A percentile compares a stretch with the other conserved stretches of the same genome.
Evolutionary conservation across 1,139 yeast genomes (phyloP).

Genomic region (Suhomyces choctaworum): DNA sequence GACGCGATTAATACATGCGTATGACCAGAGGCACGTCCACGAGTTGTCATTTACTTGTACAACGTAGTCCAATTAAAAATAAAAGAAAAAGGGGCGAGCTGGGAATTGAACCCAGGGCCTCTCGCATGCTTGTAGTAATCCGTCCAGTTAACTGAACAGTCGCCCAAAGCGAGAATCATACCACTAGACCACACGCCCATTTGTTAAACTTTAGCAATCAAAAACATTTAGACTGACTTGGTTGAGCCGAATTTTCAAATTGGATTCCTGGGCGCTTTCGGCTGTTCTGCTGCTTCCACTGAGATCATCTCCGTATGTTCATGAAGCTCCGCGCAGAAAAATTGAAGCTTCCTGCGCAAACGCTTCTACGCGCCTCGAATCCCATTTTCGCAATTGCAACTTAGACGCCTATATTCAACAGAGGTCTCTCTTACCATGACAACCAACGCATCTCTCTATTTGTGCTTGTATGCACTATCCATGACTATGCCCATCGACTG

Average conservation of each 20-base stretch:
- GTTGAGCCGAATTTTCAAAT: background rate
- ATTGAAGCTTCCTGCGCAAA: too few relatives aligned
- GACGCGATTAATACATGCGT: too few relatives aligned
- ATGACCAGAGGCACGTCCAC: too few relatives aligned
- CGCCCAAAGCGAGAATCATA: conserved; percentile 24
- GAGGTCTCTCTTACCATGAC: conserved; percentile 6
- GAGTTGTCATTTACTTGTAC: too few relatives aligned
- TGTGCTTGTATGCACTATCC: conserved; percentile 1
- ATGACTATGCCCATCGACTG: conserved; percentile 3
- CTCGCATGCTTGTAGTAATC: conserved; percentile 26
- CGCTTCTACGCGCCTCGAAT: too few relatives aligned
- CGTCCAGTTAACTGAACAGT: conserved; percentile 8
- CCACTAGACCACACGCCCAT: conserved; percentile 25
- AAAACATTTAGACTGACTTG: too few relatives aligned
- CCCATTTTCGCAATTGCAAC: too few relatives aligned
- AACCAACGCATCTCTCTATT: background rate
- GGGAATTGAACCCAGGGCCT: conserved; percentile 40
- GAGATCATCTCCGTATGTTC: too few relatives aligned
- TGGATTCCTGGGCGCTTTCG: background rate
- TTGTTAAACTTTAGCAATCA: background rate
- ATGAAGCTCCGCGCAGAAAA: too few relatives aligned
- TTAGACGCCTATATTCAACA: background rate
- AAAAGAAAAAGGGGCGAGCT: conserved; percentile 32
- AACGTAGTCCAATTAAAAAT: too few relatives aligned
- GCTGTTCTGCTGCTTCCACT: background rate